These are phyloP conservation scores for Puccinia hordei DNA, from an alignment of 1,284 basidiomycete species.

Conservation along the genomic window DNA sequence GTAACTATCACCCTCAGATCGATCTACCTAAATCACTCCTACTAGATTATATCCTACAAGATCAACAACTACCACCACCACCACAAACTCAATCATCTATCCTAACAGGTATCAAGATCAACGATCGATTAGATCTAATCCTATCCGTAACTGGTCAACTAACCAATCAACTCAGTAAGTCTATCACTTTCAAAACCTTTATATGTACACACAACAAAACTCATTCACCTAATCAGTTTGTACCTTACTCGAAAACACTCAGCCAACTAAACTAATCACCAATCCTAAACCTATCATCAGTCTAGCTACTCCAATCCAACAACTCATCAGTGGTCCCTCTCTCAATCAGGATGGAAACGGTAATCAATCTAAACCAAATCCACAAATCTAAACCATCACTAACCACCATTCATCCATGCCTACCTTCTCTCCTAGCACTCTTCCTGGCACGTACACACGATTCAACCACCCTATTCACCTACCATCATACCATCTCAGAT, in stretches of 20 bases:
- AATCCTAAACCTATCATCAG: slow-evolving; percentile 2
- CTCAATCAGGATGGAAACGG: slow-evolving; percentile 23
- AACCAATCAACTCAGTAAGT: slow-evolving; percentile 36
- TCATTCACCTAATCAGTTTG: neutral
- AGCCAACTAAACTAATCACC: slow-evolving; percentile 6
- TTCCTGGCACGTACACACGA: slow-evolving; percentile 44
- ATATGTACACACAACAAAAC: too few species aligned
- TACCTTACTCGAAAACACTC: slow-evolving; percentile 5
- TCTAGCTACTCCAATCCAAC: slow-evolving; percentile 40
- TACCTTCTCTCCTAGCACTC: too few species aligned
- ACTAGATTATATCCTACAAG: slow-evolving; percentile 24
- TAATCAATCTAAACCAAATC: neutral
- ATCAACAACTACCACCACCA: slow-evolving; percentile 9
- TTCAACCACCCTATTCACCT: slow-evolving; percentile 41
- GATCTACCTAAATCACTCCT: slow-evolving; percentile 38
- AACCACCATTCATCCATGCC: too few species aligned
- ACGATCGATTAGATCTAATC: slow-evolving; percentile 11
- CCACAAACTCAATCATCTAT: slow-evolving; percentile 16
- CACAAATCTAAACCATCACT: neutral
- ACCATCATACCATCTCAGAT: neutral
- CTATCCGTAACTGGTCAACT: neutral
- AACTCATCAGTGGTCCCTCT: slow-evolving; percentile 30
- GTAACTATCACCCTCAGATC: slow-evolving; percentile 14
- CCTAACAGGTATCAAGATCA: neutral
- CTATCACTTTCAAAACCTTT: too few species aligned